These are phyloP conservation scores for Otatea glauca DNA, from an alignment of 176 grass and related monocot species.

Conservation along the genomic window DNA sequence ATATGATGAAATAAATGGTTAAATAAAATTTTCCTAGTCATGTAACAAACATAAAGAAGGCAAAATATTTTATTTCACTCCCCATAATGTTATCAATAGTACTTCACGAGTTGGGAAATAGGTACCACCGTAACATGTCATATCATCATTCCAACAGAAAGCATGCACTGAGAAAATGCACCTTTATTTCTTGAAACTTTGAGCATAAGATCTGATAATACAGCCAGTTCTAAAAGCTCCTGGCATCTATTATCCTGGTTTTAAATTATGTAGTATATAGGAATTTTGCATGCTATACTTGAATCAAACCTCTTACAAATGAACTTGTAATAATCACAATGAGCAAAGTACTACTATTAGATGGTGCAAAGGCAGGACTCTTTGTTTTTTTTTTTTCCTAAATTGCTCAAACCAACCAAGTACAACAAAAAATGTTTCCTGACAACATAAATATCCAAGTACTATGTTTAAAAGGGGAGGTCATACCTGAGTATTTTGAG, in stretches of 20 bases:
- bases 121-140: not conserved
- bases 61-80: not conserved
- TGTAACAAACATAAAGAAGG: conserved; percentile 7
- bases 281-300: conserved; percentile 3
- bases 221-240: not conserved
- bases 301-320: conserved; percentile 2
- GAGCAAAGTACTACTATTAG: not conserved
- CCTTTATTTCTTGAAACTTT: conserved; percentile 25
- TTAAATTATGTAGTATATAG: conserved; percentile 6
- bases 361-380: too few relatives aligned
- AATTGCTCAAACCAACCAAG: not conserved
- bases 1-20: conserved; percentile 5
- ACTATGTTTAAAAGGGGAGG: not conserved
- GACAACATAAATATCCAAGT: too few relatives aligned
- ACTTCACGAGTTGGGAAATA: not conserved
- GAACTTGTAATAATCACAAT: conserved; percentile 7
- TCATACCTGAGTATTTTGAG: conserved; percentile 85
- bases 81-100: not conserved
- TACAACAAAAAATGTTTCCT: not conserved
- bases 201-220: conserved; percentile 1
- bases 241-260: conserved; percentile 2
- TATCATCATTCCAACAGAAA: not conserved
- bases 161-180: not conserved
- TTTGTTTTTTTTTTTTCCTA: too few relatives aligned
- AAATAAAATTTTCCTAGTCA: not conserved